Percentiles rank a stretch among this genome's conserved stretches.
These are phyloP conservation scores for Fusarium mexicanum DNA, from an alignment of 2,329 filamentous ascomycete genomes.

Conservation along the genomic window DNA sequence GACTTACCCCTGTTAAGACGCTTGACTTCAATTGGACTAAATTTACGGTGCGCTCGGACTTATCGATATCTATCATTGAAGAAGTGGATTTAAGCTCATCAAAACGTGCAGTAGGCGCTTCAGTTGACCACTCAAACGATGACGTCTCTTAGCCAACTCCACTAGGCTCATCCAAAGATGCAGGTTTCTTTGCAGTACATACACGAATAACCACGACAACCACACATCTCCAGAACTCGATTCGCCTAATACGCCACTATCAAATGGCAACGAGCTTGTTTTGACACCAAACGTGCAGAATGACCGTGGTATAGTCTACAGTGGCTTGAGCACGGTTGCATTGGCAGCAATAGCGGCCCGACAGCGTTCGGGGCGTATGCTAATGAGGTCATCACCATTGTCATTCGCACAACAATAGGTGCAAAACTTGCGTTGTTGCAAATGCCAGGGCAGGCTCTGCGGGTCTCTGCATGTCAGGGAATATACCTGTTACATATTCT, in stretches of 20 bases:
- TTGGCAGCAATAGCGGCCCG: background rate
- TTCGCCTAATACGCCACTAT: background rate
- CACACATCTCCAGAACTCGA: background rate
- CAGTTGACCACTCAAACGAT: background rate
- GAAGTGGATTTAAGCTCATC: slow-evolving; percentile 27
- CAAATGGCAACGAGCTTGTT: background rate
- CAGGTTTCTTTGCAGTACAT: slow-evolving; percentile 3
- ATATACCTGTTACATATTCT: background rate
- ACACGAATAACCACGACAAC: background rate
- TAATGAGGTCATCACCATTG: slow-evolving; percentile 29
- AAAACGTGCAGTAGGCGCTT: slow-evolving; percentile 19
- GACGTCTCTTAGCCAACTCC: background rate
- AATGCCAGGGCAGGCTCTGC: background rate
- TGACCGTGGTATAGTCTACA: background rate
- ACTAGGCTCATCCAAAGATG: background rate
- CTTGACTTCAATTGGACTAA: background rate
- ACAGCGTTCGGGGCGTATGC: slow-evolving; percentile 8
- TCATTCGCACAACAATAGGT: background rate
- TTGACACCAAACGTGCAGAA: background rate
- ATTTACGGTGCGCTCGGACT: background rate
- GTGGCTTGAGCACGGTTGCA: slow-evolving; percentile 10
- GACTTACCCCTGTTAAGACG: background rate
- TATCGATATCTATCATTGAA: background rate
- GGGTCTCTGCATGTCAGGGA: background rate
- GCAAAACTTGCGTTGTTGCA: background rate